Conservation (phyloP, 2,329 filamentous ascomycete species). For the Calonectria montana region DNA sequence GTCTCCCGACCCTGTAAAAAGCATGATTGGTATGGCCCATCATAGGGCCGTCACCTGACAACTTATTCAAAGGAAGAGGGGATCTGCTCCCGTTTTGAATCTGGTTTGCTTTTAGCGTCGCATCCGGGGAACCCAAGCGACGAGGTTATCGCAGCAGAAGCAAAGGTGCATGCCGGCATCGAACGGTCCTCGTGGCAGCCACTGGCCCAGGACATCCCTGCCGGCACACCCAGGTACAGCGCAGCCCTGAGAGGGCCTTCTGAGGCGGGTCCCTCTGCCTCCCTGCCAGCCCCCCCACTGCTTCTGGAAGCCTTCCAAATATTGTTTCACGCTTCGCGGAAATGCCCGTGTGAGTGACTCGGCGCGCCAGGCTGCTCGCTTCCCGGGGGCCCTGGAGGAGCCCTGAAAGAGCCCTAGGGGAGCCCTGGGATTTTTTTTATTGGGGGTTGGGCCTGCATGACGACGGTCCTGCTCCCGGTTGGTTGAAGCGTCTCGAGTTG, state of each 20-base stretch:
- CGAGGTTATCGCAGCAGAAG: conserved; percentile 38
- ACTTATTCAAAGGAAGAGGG: neutral
- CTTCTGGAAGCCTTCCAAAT: conserved; percentile 45
- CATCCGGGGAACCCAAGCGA: conserved; percentile 30
- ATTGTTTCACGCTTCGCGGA: conserved; percentile 39
- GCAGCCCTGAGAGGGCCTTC: conserved; percentile 33
- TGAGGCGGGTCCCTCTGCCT: neutral
- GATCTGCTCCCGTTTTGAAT: conserved; percentile 8
- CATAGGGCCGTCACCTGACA: conserved; percentile 4
- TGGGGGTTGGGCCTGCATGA: conserved; percentile 35
- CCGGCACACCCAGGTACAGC: conserved; percentile 19
- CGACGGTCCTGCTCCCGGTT: conserved; percentile 33
- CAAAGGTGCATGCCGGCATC: conserved; percentile 35
- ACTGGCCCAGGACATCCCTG: conserved; percentile 42
- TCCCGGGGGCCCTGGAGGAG: conserved; percentile 3
- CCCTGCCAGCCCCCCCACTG: conserved; percentile 31
- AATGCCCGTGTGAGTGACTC: conserved; percentile 38
- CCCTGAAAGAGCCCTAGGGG: neutral
- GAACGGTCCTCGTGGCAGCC: conserved; percentile 42
- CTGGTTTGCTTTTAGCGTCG: conserved; percentile 30
- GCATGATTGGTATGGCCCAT: conserved; percentile 6
- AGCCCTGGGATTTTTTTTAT: conserved; percentile 16
- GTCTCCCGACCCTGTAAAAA: conserved; percentile 19
- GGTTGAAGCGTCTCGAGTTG: conserved; percentile 30
- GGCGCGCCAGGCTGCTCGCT: conserved; percentile 30